These are phyloP conservation scores for Termitomyces sp. DNA, from an alignment of 768 basidiomycete genomes.

Conservation along the genomic window DNA sequence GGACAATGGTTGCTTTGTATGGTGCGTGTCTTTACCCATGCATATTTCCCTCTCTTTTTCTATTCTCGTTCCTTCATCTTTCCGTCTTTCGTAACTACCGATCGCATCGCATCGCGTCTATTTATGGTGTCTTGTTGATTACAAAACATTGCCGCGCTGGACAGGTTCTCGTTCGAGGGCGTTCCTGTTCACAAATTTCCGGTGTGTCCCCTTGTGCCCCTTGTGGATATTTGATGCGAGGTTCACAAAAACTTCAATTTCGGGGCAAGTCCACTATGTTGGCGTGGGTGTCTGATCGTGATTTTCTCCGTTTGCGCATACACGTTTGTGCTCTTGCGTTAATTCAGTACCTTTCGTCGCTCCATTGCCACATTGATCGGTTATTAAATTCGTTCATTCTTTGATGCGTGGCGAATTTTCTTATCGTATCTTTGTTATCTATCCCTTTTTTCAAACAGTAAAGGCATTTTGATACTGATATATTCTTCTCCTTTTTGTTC, in stretches of 20 bases:
- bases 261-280: neutral
- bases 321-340: neutral
- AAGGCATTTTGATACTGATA: neutral
- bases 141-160: neutral
- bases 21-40: constrained; percentile 45
- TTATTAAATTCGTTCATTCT: neutral
- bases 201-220: neutral
- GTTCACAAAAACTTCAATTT: neutral
- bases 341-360: neutral
- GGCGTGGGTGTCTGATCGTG: neutral
- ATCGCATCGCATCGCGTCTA: neutral
- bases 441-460: neutral
- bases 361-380: neutral
- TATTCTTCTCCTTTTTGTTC: neutral
- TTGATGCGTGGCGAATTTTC: neutral
- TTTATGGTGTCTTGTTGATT: neutral
- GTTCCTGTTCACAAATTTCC: neutral
- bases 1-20: constrained; percentile 89
- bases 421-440: neutral
- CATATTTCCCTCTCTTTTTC: neutral
- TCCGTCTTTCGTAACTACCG: neutral
- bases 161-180: neutral
- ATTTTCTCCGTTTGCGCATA: neutral
- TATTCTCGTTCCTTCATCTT: neutral
- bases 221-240: neutral